Evolutionary conservation across 345 rosid species (phyloP).

Genomic region (Capsella bursapastoris): DNA sequence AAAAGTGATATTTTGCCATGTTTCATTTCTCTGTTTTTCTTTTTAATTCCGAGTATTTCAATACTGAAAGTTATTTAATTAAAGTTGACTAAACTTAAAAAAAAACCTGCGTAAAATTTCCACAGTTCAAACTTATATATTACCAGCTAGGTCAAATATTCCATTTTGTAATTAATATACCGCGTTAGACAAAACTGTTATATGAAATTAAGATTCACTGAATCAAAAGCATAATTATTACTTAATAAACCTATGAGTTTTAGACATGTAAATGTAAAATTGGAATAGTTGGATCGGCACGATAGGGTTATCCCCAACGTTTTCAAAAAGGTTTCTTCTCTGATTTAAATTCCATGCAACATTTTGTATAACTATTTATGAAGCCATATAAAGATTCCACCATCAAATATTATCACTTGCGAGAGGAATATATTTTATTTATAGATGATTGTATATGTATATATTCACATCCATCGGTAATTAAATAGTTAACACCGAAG

Average conservation of each 20-base stretch:
- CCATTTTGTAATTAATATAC: not conserved
- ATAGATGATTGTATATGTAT: not conserved
- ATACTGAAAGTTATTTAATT: not conserved
- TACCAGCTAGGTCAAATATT: not conserved
- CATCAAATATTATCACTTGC: conserved; percentile 6
- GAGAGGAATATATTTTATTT: not conserved
- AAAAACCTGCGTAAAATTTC: not conserved
- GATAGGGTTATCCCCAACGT: conserved; percentile 32
- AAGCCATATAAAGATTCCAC: conserved; percentile 34
- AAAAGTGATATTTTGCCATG: not conserved
- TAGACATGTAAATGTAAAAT: conserved; percentile 5
- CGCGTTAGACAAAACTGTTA: not conserved
- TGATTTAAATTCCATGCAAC: conserved; percentile 22
- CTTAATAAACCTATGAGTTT: not conserved
- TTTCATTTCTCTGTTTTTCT: not conserved
- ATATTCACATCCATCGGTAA: conserved; percentile 9
- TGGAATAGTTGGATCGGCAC: conserved; percentile 35
- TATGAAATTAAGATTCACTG: not conserved
- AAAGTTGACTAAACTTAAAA: not conserved
- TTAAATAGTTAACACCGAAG: not conserved
- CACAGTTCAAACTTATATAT: not conserved
- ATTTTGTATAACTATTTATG: conserved; percentile 3
- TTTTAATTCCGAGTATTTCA: not conserved
- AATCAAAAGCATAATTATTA: not conserved
- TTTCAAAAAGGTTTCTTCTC: conserved; percentile 29